Evolutionary conservation across 2,329 filamentous ascomycete species (phyloP), one percentile per base, ranked within the genome.

Genomic region (Dactylellina cionopaga): DNA sequence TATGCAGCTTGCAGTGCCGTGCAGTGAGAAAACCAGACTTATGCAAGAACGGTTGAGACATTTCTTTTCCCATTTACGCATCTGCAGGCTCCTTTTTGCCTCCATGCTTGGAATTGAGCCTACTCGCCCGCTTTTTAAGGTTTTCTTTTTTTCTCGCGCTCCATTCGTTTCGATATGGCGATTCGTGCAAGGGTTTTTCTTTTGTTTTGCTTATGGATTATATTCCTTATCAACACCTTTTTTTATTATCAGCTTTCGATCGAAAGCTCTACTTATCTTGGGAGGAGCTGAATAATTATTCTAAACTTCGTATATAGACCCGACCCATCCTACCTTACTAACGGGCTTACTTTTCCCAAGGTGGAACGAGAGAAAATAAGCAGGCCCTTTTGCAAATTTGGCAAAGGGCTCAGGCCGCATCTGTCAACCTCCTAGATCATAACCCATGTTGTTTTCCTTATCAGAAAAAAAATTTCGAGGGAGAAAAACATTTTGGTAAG

Each of bases 1-100:
- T 56, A 66, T 58, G 56, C 56, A 60, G 43, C 59, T n/a, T 66
- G 60, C 60, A 65, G 49, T 43, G 35, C 27, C 31, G 31, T 66
- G 51, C 62, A 56, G 62, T 41, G 37, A 43, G 46, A 58, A 25
- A 47, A 33, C 62, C 51, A 66, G 62, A 33, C 54, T 68, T 68
- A 68, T 68, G 63, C 63, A 66, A 60, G 63, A 52, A 54, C 63
- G 54, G 63, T 68, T 68, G 63, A 68, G 63, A 68, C 63, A 68
- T 68, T 68, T 68, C 54, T 59, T 60, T 58, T 68, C 54, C 60
- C 54, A 59, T 54, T 60, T 43, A 52, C 62, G 62, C 62, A 41
- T 27, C 22, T 17, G 5, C 13, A 15, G 24, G 31, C 33, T 35
- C 15, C 19, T 24, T 51, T 56, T 70, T 70, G 55, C 51, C 46